Evolutionary conservation across 164 flowering plant species (phyloP).

Genomic region (Warburgia ugandensis): DNA sequence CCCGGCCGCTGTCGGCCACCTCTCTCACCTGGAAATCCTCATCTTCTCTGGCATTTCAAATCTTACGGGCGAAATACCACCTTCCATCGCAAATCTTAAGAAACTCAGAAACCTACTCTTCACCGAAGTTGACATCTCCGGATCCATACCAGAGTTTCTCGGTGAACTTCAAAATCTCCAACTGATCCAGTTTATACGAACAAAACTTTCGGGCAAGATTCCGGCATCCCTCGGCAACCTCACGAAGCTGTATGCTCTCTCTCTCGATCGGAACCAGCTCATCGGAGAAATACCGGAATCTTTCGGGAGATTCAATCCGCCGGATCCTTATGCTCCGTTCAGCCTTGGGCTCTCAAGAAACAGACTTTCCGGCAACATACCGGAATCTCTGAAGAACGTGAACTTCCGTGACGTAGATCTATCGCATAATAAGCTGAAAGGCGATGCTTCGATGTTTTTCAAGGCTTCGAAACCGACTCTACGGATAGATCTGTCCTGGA

Average conservation of each 20-base stretch:
- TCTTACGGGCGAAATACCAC: constrained; percentile 55
- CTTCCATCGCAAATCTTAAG: constrained; percentile 46
- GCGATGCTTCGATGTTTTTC: constrained; percentile 42
- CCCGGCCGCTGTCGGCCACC: constrained; percentile 49
- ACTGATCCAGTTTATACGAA: constrained; percentile 25
- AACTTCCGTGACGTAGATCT: constrained; percentile 31
- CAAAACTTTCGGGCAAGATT: constrained; percentile 50
- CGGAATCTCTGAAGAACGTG: constrained; percentile 31
- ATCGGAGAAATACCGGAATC: constrained; percentile 55
- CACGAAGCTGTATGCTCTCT: constrained; percentile 29
- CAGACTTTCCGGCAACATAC: constrained; percentile 49
- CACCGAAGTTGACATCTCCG: constrained; percentile 46
- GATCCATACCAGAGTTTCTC: constrained; percentile 56
- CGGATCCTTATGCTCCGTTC: no score
- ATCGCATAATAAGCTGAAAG: constrained; percentile 38
- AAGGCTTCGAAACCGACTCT: constrained; percentile 22
- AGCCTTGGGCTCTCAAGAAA: constrained; percentile 51
- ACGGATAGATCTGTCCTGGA: constrained; percentile 37
- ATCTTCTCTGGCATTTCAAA: constrained; percentile 38
- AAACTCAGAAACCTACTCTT: constrained; percentile 35
- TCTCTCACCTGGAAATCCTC: constrained; percentile 49
- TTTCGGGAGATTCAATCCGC: constrained; percentile 9
- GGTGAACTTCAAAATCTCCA: constrained; percentile 9
- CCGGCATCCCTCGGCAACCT: constrained; percentile 39
- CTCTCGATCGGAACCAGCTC: constrained; percentile 50